Base-by-base conservation (phyloP, 129 eudicot species). In the Chrysanthemum seticuspe region DNA sequence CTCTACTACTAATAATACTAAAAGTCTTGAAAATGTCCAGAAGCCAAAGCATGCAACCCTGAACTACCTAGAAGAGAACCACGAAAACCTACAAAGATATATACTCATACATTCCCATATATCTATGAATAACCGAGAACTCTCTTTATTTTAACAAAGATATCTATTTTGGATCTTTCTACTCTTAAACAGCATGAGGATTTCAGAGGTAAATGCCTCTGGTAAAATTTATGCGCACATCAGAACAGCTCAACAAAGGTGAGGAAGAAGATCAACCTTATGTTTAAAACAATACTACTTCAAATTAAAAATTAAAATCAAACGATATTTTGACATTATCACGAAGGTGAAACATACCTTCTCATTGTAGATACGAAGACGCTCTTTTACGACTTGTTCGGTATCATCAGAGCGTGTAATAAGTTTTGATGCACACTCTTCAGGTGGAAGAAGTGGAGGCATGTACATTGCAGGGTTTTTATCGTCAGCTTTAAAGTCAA, bases 371-470 rank as follows among this genome's bases (percentile, higher is more conserved):
- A 89, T 70, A 12, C 87, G 90, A 12, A 89, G 90, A 21, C 98
- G 89, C 72, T 85, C 86, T 83, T 85, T 92, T 10, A 92, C 96
- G 55, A 89, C 92, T 52, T 83, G 87, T 84, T 85, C 92, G 2
- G 83, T 87, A 78, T 92, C 98, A 77, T 92, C 98, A 40, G 96
- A 29, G 13, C 98, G 83, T 1, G 90, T 85, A 36, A 87, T 85
- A 47, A 89, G 84, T 80, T 92, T 92, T 27, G 96, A 83, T 53
- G 83, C 88, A 67, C 98, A 89, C 56, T 83, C 74, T 51, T 85
- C 51, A 60, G 96, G 98, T 54, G 98, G 98, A 80, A 80, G 98
- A 78, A 92, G 98, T 10, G 98, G 95, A 78, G 96, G 88, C 98
- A 92, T 92, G 76, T 64, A 82, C 87, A 89, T 83, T 71, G 83